Percentiles rank a stretch among this genome's conserved stretches.
Conservation (phyloP, 2,329 filamentous ascomycete genomes). For the Elsinoe ampelina region DNA sequence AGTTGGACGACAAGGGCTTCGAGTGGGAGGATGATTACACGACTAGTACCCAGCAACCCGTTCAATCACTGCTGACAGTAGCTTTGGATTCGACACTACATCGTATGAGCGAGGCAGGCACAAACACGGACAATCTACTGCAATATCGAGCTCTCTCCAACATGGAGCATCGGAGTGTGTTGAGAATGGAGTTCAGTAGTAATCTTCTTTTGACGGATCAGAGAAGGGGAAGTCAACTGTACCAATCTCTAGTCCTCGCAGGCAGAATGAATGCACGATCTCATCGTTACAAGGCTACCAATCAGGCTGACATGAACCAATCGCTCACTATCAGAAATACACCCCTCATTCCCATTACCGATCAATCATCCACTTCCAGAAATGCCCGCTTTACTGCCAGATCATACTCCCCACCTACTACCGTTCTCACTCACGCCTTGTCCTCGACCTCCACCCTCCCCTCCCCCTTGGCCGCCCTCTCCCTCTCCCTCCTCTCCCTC, state of each 20-base stretch:
- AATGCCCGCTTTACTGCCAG: neutral
- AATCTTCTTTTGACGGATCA: neutral
- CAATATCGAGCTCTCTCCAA: neutral
- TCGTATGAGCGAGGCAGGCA: neutral
- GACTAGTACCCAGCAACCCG: neutral
- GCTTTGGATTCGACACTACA: neutral
- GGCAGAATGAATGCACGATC: slow-evolving; percentile 14
- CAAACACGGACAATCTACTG: neutral
- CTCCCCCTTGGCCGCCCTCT: neutral
- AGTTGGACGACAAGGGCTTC: neutral
- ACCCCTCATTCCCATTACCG: too few species aligned
- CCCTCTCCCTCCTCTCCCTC: neutral
- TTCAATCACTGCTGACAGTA: neutral
- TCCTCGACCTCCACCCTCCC: neutral
- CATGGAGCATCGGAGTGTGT: neutral
- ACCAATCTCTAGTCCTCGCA: neutral
- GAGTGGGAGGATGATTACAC: neutral
- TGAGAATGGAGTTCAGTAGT: neutral
- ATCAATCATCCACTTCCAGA: neutral
- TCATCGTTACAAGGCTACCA: neutral
- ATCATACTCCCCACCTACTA: neutral
- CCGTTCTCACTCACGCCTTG: neutral
- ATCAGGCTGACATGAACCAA: neutral
- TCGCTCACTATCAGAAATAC: neutral
- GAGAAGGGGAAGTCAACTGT: slow-evolving; percentile 6